phyloP scores from a whole-genome alignment of 768 basidiomycete species.

The Calocybe gangraenosa region DNA sequence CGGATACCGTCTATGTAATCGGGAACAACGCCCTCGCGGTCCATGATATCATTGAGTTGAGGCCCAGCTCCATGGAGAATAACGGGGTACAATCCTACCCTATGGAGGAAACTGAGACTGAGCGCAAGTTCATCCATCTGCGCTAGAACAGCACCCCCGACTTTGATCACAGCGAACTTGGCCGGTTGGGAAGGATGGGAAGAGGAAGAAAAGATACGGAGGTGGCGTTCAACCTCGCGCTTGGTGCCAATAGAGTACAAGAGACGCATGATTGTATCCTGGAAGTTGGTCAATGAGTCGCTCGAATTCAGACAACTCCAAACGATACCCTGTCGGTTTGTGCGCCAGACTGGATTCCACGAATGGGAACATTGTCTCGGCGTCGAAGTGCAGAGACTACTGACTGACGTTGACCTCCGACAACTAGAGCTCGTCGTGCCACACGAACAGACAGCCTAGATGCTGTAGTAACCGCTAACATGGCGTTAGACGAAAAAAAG shows the following conservation, averaged over 20 bases:
- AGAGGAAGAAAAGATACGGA: constrained; percentile 96
- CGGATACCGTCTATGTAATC: constrained; percentile 98
- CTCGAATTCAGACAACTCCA: too few relatives aligned
- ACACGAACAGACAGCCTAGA: constrained; percentile 31
- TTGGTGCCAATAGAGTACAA: constrained; percentile 97
- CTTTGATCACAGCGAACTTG: constrained; percentile 97
- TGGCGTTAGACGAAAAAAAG: constrained; percentile 15
- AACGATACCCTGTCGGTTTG: constrained; percentile 76
- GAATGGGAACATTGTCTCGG: constrained; percentile 26
- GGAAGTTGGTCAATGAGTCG: too few relatives aligned
- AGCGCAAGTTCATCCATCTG: constrained; percentile 92
- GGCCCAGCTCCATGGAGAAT: constrained; percentile 96
- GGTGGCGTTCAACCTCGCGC: constrained; percentile 96
- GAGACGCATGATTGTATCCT: constrained; percentile 97
- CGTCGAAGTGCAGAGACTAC: constrained; percentile 38
- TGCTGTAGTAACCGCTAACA: constrained; percentile 32
- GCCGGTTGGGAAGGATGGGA: constrained; percentile 86
- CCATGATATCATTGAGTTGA: constrained; percentile 91
- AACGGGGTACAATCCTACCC: constrained; percentile 96
- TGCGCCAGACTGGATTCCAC: constrained; percentile 56
- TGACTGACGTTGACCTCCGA: constrained; percentile 46
- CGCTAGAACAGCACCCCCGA: constrained; percentile 93
- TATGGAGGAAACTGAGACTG: constrained; percentile 93
- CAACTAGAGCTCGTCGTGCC: constrained; percentile 42
- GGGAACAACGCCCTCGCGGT: constrained; percentile 87